Evolutionary conservation across 2,329 filamentous ascomycete genomes (phyloP).

Genomic region (Exserohilum turcica): DNA sequence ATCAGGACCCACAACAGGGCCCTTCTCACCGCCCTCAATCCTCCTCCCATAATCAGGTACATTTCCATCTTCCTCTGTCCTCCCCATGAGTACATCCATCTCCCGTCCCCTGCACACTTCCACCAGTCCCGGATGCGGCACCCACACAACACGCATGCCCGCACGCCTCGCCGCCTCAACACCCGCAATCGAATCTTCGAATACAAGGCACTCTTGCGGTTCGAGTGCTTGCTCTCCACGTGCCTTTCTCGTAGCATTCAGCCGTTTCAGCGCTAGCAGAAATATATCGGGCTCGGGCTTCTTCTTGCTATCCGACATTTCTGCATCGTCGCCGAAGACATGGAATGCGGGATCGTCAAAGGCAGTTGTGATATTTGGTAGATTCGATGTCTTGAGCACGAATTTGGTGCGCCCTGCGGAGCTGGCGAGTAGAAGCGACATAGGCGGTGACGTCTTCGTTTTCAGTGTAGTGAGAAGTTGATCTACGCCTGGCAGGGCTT

Average conservation of each 20-base stretch:
- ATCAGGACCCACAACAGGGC: not conserved
- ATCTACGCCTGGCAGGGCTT: not conserved
- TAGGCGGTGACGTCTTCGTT: not conserved
- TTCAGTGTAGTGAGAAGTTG: conserved; percentile 1
- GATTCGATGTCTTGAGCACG: conserved; percentile 3
- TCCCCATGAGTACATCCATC: conserved; percentile 10
- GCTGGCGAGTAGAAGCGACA: conserved; percentile 8
- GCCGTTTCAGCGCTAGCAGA: conserved; percentile 2
- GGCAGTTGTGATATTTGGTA: not conserved
- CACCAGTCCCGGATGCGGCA: conserved; percentile 9
- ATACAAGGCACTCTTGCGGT: conserved; percentile 6
- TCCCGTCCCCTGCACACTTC: conserved; percentile 8
- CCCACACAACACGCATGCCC: conserved; percentile 5
- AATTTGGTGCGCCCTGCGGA: conserved; percentile 8
- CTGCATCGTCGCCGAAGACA: conserved; percentile 7
- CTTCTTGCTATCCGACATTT: conserved; percentile 12
- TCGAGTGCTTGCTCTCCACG: not conserved
- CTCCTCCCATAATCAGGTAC: conserved; percentile 1
- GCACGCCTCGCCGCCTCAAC: conserved; percentile 3
- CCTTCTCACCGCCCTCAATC: not conserved
- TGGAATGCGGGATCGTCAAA: conserved; percentile 6
- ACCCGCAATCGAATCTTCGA: conserved; percentile 14
- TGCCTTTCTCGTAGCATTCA: not conserved
- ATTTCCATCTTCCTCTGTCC: conserved; percentile 2
- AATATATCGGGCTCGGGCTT: conserved; percentile 14